phyloP scores from a whole-genome alignment of 345 rosid species.

The Ceriops tagal region DNA sequence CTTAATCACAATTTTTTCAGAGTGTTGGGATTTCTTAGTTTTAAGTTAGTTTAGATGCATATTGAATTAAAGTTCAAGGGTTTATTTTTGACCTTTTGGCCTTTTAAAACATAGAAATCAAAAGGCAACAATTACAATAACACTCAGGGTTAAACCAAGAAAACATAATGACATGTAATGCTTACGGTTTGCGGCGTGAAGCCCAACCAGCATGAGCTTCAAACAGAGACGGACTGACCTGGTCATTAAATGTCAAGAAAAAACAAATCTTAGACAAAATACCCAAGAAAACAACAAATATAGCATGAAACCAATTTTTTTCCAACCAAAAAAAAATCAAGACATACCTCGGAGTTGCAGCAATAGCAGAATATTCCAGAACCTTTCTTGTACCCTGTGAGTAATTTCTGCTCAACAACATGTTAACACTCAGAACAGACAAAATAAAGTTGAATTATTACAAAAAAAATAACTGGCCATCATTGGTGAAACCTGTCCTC shows the following conservation, averaged over 20 bases:
- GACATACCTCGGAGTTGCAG: conserved; percentile 70
- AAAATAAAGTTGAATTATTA: conserved; percentile 4
- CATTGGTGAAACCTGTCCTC: conserved; percentile 62
- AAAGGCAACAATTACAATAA: too few relatives aligned
- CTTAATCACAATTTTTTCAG: too few relatives aligned
- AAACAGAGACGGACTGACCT: conserved; percentile 88
- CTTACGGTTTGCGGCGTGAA: conserved; percentile 92
- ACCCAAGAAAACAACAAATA: conserved; percentile 11
- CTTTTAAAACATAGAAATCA: too few relatives aligned
- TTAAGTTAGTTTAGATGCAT: too few relatives aligned
- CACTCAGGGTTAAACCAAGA: background rate
- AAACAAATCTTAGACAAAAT: conserved; percentile 11
- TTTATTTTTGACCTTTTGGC: too few relatives aligned
- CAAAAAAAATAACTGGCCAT: conserved; percentile 4
- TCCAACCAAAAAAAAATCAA: background rate
- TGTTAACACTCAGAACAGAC: conserved; percentile 25
- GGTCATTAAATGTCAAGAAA: conserved; percentile 28
- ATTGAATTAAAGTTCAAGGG: too few relatives aligned
- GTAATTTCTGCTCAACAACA: conserved; percentile 59
- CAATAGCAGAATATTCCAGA: conserved; percentile 79
- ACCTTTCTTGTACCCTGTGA: conserved; percentile 79
- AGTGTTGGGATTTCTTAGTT: too few relatives aligned
- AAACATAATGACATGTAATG: conserved; percentile 1
- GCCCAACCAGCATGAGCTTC: conserved; percentile 99
- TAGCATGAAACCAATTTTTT: background rate